Evolutionary conservation across 1,139 yeast species (phyloP), one percentile per base, ranked within the genome.

Genomic region (Eremothecium gossypii): DNA sequence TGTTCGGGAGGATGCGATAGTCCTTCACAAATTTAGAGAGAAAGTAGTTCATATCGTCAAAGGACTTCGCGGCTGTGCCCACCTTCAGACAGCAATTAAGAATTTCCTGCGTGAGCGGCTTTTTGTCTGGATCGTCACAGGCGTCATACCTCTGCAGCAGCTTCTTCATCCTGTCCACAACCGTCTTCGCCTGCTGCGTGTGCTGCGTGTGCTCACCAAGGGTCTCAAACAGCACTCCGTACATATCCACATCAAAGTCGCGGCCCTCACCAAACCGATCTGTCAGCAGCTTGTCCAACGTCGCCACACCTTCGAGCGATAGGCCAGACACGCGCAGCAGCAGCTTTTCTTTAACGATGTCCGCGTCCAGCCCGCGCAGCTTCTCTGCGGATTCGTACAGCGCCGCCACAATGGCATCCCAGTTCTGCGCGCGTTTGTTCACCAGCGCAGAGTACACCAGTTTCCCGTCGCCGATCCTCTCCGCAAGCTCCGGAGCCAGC

Each of bases 341-440:
- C 0, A 80, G 54, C 40, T 78, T 65, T 23, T 52, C 49, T 14
- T 67, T 58, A 0, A 76, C 63, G n/a, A 71, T 77, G 4, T 49
- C 43, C 1, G 58, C 47, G 0, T 65, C 42, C 4, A 79, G 45
- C 2, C 58, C 72, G 8, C 47, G 43, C 10, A 80, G 64, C 0
- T 78, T 76, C 1, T 68, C 68, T 7, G 54, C 49, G 4, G 64
- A 53, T 7, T 52, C 48, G n/a, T 55, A 51, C 14, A 82, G 55
- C 38, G 70, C 73, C 2, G 66, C 58, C 4, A 82, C 56, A 2
- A 80, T 72, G 29, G 71, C 60, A 12, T 65, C 61, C 87, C 89
- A 82, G 52, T 78, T 68, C 45, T 73, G 76, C 36, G 66, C 59
- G 4, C 65, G 61, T 35, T 68, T 67, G 32, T 71, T 66, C 2